Evolutionary conservation across 2,329 filamentous ascomycete genomes (phyloP), one percentile per base, ranked within the genome.

Genomic region (Diaporthe batatas): DNA sequence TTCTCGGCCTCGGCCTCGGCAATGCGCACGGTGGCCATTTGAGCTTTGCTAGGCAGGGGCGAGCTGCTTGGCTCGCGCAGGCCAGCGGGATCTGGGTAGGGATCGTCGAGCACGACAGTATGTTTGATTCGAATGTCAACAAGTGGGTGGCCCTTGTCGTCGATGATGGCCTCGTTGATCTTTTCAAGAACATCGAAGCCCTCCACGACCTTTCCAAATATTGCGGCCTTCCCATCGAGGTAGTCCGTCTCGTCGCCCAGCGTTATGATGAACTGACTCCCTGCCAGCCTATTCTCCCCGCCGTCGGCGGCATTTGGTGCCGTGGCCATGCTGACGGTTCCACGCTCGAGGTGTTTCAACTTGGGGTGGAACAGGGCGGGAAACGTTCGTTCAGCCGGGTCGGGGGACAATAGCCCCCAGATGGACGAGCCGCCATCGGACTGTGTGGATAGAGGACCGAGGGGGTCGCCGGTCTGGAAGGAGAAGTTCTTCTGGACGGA

Each of bases 301-400:
- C 94, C 92, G 79, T 98, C 93, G 21, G 89, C 88, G 5, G 91
- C 85, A 12, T 92, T 90, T 0, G 93, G 92, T 23, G 91, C 94
- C 0, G 96, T 98, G n/a, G 96, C 96, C 94, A 98, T 98, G 84
- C 95, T 98, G 74, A 99, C 95, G 18, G 94, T 98, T 70, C 96
- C 96, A 77, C 93, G 91, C 81, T 98, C 94, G 53, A 89, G 84
- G 82, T 99, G 96, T 82, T 96, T 98, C 77, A 97, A 85, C 80
- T 96, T 97, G 7, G 92, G 92, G 77, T 95, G 91, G 78, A 98
- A 92, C 75, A 95, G 90, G n/a, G 95, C 93, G 12, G 90, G 87
- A 80, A 98, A 98, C 3, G 92, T 93, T 78, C 92, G 92, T 78
- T 92, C 91, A 23, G 91, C 86, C 18, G 92, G 86, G 55, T 87